Base-by-base conservation (phyloP, 2,329 filamentous ascomycete species). In the Fusarium nisikadoi region DNA sequence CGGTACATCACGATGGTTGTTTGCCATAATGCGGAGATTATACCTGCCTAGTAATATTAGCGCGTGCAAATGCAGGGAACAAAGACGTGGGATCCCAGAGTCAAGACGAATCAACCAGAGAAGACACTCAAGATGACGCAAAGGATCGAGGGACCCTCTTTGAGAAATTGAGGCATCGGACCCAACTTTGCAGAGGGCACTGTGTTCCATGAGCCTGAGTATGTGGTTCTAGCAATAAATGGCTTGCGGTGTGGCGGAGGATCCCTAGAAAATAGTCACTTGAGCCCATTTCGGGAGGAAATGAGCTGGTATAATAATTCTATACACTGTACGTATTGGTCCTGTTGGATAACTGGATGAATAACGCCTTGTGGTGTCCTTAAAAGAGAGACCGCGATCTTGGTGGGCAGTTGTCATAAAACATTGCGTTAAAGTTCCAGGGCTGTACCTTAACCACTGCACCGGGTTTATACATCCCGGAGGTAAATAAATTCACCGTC, bases 11-110 rank as follows among this genome's bases (percentile, higher is more conserved):
- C 62, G 75, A 75, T 70, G 71, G 46, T 52, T 59, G 66, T 65
- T 65, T 55, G 42, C 27, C 9, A 29, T 29, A 41, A 55, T 61
- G 64, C 74, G 75, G 75, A 77, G 74, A 77, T 77, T 77, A 70
- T 60, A 50, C 58, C 70, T 53, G 59, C 53, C 63, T 59, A 42
- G 60, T 36, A 16, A 53, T 59, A 27, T 71, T 72, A 69, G 75
- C 59, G 42, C 41, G 39, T 70, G 53, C 73, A 76, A 66, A 72
- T 73, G 62, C 50, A 65, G 49, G 67, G 70, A 53, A 31, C 45
- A 54, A 42, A 38, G 66, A 57, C 74, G 59, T 68, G 62, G 52
- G 66, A 67, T 60, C 58, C 46, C 45, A 53, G 72, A 58, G 65
- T 53, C 38, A 54, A 19, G 45, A 49, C 9, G 39, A 61, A 49